Evolutionary conservation across 106 monocot species (phyloP), one percentile per base, ranked within the genome.

Genomic region (Posidonia australis): DNA sequence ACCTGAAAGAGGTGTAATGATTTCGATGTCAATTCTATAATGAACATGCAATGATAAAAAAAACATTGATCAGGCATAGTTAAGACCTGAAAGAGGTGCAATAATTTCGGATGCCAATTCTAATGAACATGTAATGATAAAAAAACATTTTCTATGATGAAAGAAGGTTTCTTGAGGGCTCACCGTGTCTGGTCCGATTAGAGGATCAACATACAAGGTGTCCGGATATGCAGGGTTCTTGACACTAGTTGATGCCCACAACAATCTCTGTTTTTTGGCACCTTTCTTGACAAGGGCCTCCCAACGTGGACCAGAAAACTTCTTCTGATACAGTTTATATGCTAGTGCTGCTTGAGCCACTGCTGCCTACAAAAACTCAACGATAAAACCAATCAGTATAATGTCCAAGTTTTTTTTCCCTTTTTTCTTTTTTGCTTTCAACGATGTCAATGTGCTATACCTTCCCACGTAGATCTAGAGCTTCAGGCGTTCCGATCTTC

Each of bases 191-290:
- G 94, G 94, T 68, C 89, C 94, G 48, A 90, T 86, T 20, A 94
- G 82, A 44, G 86, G 83, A 48, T 76, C 84, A 4, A 94, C 82
- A 58, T 94, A 94, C n/a, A 90, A 63, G 13, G 89, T 94, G 72
- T 90, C 94, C 17, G 82, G 69, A 64, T 89, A 90, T 26, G 89
- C 79, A 22, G 86, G 94, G 67, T 94, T 90, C 71, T 94, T 94
- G 16, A 94, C 94, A 62, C 94, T 82, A 12, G 94, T 94, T 45
- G 94, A 90, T 41, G 94, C 94, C 94, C 94, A 94, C 44, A 94
- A 45, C 62, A 86, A 16, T n/a, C 89, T 69, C 80, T 94, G 94
- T 71, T 84, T 94, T 66, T 94, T 94, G 10, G 94, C 94, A 18
- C 94, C 94, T 69, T 89, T 89, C 76, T 84, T 86, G 9, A 84